Percentiles rank a stretch among this genome's conserved stretches.
Evolutionary conservation across 2,329 filamentous ascomycete species (phyloP).

Genomic region (Pyrenochaeta sp.): DNA sequence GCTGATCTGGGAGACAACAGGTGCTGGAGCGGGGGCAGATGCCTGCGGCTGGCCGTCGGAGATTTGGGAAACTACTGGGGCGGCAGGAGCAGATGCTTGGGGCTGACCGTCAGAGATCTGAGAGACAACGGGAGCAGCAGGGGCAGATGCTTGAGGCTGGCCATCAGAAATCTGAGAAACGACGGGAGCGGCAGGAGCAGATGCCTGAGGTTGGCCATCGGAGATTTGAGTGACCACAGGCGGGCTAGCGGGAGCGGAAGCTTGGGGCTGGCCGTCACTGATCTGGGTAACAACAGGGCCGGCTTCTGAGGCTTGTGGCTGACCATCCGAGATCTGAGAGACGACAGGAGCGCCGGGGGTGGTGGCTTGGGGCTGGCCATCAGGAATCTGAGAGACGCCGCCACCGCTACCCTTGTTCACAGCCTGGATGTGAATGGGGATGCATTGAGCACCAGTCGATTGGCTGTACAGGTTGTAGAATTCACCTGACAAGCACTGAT

Average conservation of each 20-base stretch:
- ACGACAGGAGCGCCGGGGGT: conserved; percentile 14
- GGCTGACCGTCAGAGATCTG: conserved; percentile 36
- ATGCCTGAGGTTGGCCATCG: conserved; percentile 25
- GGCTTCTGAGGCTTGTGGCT: conserved; percentile 30
- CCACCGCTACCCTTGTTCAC: conserved; percentile 15
- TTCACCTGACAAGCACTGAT: conserved; percentile 74
- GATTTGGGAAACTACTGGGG: conserved; percentile 32
- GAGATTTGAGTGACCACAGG: conserved; percentile 15
- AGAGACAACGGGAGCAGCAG: conserved; percentile 16
- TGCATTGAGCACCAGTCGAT: conserved; percentile 73
- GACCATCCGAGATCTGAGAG: conserved; percentile 33
- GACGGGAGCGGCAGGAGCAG: conserved; percentile 13
- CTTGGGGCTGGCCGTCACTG: conserved; percentile 33
- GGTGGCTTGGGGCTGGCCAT: conserved; percentile 39
- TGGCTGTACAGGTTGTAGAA: conserved; percentile 88
- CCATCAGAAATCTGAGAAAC: conserved; percentile 43
- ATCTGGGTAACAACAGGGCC: conserved; percentile 30
- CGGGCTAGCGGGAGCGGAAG: conserved; percentile 10
- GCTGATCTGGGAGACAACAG: conserved; percentile 31
- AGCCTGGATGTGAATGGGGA: conserved; percentile 46
- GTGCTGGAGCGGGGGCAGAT: conserved; percentile 23
- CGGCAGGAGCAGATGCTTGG: conserved; percentile 21
- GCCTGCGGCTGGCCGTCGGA: conserved; percentile 39
- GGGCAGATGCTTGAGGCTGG: conserved; percentile 28
- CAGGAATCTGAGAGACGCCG: conserved; percentile 37